Evolutionary conservation across 225 moss, liverwort and hornwort species (phyloP), one percentile per base, ranked within the genome.

Genomic region (Lunularia cruciata): DNA sequence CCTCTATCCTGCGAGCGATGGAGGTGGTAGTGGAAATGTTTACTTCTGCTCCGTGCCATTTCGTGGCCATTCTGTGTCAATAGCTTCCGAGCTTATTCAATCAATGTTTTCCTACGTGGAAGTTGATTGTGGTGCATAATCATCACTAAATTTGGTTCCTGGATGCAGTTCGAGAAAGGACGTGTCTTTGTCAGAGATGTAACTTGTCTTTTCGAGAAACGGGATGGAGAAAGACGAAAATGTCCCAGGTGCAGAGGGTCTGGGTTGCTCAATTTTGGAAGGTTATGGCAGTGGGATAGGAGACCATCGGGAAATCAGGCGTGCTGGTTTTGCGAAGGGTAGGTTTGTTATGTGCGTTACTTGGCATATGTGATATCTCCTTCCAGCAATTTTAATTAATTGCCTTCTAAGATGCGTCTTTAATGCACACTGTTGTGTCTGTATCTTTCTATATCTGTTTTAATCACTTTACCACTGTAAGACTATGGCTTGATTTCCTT

Each of bases 291-390:
- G 47, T 85, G 75, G 66, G 72, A 60, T 43, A 76, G 55, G 34
- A 61, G 69, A 68, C 46, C 73, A 66, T 11, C 62, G 37, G 72
- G 66, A 52, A 79, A 81, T 70, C 59, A 74, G 6, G 74, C 81
- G 18, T 92, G 88, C 76, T 86, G 84, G 83, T 92, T 92, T 72
- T 88, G 88, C 72, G 90, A 92, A 80, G 90, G 86, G 92, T 92
- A 68, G 58, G 73, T 63, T 43, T 18, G 1, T 46, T 46, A 18
- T 60, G 43, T 15, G 7, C 7, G 43, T 43, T 43, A 43, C 43
- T 15, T 15, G 7, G 43, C 7, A 43, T 43, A 7, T 7, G 15
- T 43, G 15, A 43, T 43, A 15, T 43, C 43, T 15, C 7, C 12
- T 43, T 7, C 12, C 43, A 7, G 15, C 43, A 7, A 7, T 15